Evolutionary conservation across 495 filamentous ascomycete genomes (phyloP), one percentile per base, ranked within the genome.

Genomic region (Pseudevernia furfuracea): DNA sequence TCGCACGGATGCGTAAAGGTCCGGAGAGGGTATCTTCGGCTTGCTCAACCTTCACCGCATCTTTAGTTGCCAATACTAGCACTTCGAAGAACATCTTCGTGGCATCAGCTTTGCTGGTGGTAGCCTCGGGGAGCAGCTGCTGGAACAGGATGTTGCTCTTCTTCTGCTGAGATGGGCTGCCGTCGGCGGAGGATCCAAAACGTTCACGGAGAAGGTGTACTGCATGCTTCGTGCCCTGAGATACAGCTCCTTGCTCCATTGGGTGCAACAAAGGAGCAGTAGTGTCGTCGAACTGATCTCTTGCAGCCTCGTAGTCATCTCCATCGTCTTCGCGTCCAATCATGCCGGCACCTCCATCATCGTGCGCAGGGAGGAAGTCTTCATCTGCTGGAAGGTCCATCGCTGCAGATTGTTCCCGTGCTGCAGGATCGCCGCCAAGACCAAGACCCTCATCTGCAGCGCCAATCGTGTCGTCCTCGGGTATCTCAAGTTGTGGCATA

Each of bases 61-160:
- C 95, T 80, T 97, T 97, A 17, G 94, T 98, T 15, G 95, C 95
- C 58, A 98, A 78, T 8, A 97, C 94, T 48, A 98, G 79, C 43
- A 92, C 85, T 76, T 98, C 95, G 65, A 97, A 97, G 78, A 98
- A 98, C 93, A 98, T 96, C 80, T 96, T 96, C 46, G 94, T 97
- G 4, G 95, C 95, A 68, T 97, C 94, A 17, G 86, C 86, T 70
- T 89, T 87, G 59, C 82, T 87, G 3, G 94, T 91, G 60, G 80
- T 84, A 58, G 78, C 73, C 76, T 93, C 89, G 1, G 94, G 94
- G 2, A 96, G 81, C 55, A 98, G 81, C 44, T 96, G 90, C 72
- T 96, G 91, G 83, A 97, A 98, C 23, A 91, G 78, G 9, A 96
- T 89, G 46, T 81, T 81, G 9, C 82, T 80, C 72, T 92, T 91